Base-by-base conservation (phyloP, 176 grass and related monocot species). In the Hordeum marinum region DNA sequence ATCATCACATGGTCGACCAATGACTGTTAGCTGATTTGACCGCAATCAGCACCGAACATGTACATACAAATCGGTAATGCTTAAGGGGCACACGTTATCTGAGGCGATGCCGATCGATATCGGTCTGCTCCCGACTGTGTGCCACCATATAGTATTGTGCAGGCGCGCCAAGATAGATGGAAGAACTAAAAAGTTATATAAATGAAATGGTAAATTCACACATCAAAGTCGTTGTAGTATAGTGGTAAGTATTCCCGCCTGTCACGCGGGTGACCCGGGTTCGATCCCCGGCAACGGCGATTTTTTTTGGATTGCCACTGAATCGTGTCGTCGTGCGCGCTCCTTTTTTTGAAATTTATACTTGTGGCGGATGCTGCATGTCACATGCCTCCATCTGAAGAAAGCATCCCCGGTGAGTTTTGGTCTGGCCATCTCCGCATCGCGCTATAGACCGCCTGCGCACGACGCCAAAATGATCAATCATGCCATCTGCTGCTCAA, bases 221-320 rank as follows among this genome's bases (percentile, higher is more conserved):
- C 37, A 71, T 0, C 40, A 4, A n/a, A 75, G 90, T 94, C 92
- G 88, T 97, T 91, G 90, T 91, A 92, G 90, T 86, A 91, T 92
- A 91, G 92, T 94, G 90, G 91, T 94, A 60, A 90, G 89, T 97
- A 94, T 94, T 87, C 87, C 82, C 82, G 91, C 91, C 91, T 91
- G 94, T 93, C 91, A 92, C 89, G 82, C 82, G 84, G 78, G 87
- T 37, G 84, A 96, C 87, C 87, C 81, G 91, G 89, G 91, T 93
- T 96, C 87, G 79, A 94, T 97, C 84, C 88, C 88, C 88, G 83
- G 85, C 90, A 94, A 87, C 83, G 84, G 83, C 83, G 88, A 3
- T 6, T 1, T 63, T 63, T 63, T 23, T 0, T 29, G 29, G 29
- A n/a, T 6, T 2, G 9, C 11, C 41, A 42, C 41, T 42, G 41